Percentiles rank a stretch among this genome's conserved stretches.
Conservation (phyloP, 2,329 filamentous ascomycete genomes). For the Cercospora berteroae region DNA sequence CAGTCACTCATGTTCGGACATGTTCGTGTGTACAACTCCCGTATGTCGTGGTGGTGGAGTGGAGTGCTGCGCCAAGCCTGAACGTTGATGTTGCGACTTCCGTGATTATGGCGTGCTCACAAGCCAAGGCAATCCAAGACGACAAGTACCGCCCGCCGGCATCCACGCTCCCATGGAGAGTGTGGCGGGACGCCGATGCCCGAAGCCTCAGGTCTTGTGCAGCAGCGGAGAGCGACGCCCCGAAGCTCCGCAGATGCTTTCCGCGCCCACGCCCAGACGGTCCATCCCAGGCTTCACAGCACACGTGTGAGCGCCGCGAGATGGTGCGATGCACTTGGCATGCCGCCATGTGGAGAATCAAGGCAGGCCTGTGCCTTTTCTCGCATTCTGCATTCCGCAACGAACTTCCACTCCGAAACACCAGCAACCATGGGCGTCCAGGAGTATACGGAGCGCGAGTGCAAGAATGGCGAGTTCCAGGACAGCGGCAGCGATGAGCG, state of each 20-base stretch:
- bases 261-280: background rate
- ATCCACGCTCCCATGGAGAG: background rate
- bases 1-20: background rate
- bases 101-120: background rate
- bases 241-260: background rate
- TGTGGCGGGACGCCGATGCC: background rate
- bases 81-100: background rate
- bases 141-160: background rate
- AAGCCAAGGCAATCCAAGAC: background rate
- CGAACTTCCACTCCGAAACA: background rate
- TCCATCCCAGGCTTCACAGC: background rate
- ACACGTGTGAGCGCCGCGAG: constrained; percentile 3
- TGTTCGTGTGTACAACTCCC: background rate
- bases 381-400: background rate
- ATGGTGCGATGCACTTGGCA: constrained; percentile 15
- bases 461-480: background rate
- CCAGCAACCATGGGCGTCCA: background rate
- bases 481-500: constrained; percentile 6
- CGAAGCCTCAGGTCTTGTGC: background rate
- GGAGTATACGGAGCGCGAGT: background rate
- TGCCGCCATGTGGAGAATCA: background rate
- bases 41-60: background rate
- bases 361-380: background rate
- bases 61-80: background rate
- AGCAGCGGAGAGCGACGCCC: background rate